Evolutionary conservation across 2,329 filamentous ascomycete genomes (phyloP).

Genomic region (Penicillium sp.): DNA sequence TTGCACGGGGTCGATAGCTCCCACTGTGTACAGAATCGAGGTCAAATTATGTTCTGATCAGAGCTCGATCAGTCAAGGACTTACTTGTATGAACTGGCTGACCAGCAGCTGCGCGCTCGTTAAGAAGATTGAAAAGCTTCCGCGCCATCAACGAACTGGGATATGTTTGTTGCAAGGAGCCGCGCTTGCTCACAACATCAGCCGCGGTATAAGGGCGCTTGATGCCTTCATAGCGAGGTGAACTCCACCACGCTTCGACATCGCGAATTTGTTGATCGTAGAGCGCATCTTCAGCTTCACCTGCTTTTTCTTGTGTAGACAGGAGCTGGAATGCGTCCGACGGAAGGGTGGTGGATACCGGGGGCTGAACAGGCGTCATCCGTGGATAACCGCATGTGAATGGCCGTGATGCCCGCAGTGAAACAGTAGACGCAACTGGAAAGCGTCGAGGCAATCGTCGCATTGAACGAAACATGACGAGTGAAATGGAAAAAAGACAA

Average conservation of each 20-base stretch:
- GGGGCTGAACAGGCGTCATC: slow-evolving; percentile 61
- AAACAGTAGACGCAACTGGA: slow-evolving; percentile 19
- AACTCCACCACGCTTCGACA: slow-evolving; percentile 87
- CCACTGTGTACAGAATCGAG: slow-evolving; percentile 61
- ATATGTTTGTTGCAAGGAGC: slow-evolving; percentile 80
- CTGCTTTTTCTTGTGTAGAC: slow-evolving; percentile 72
- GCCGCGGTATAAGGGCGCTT: slow-evolving; percentile 86
- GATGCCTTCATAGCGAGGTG: slow-evolving; percentile 81
- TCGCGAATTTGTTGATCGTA: slow-evolving; percentile 81
- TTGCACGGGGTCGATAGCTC: slow-evolving; percentile 96
- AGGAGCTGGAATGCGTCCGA: slow-evolving; percentile 85
- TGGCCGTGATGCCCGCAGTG: slow-evolving; percentile 31
- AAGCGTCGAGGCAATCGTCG: slow-evolving; percentile 39
- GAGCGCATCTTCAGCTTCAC: slow-evolving; percentile 76
- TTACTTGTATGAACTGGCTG: slow-evolving; percentile 90
- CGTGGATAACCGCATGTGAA: slow-evolving; percentile 42
- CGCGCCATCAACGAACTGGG: slow-evolving; percentile 92
- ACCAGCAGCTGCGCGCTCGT: slow-evolving; percentile 72
- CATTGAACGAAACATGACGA: slow-evolving; percentile 37
- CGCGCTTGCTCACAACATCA: slow-evolving; percentile 91
- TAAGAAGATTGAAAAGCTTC: slow-evolving; percentile 88
- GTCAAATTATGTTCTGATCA: slow-evolving; percentile 11
- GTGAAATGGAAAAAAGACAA: background rate
- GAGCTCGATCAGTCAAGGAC: slow-evolving; percentile 1
- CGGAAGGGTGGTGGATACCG: slow-evolving; percentile 60